Conservation (phyloP, 2,329 filamentous ascomycete genomes). For the Penicillium olsonii region DNA sequence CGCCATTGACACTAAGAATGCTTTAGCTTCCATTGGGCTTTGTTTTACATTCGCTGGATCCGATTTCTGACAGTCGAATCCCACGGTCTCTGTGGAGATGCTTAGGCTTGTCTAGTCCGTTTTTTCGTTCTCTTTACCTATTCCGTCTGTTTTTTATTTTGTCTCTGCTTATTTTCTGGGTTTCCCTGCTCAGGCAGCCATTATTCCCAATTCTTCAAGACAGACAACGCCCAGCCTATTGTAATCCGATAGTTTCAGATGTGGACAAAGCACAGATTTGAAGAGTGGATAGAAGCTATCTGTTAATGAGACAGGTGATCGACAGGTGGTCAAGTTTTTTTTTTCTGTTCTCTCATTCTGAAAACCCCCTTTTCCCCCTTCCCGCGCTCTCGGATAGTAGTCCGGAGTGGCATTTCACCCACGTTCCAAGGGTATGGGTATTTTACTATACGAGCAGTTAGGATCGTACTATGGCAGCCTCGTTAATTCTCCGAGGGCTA, state of each 20-base stretch:
- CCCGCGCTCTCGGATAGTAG: neutral
- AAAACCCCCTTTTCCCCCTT: neutral
- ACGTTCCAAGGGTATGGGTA: neutral
- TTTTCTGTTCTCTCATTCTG: neutral
- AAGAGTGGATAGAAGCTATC: neutral
- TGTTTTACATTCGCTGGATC: conserved; percentile 10
- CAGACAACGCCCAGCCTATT: conserved; percentile 1
- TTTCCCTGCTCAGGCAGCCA: neutral
- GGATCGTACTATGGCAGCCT: neutral
- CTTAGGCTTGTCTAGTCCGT: neutral
- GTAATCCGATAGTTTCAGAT: conserved; percentile 13
- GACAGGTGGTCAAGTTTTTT: neutral
- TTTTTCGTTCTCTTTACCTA: neutral
- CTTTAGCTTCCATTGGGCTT: conserved; percentile 1
- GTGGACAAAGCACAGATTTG: conserved; percentile 7
- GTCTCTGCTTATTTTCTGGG: neutral
- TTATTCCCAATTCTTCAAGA: neutral
- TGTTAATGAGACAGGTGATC: conserved; percentile 10
- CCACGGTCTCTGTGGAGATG: neutral
- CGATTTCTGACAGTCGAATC: neutral
- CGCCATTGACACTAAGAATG: neutral
- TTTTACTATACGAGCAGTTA: neutral
- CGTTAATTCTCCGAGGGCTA: conserved; percentile 1
- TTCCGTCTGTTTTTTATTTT: neutral
- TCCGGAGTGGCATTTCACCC: neutral